phyloP scores from a whole-genome alignment of 176 grass and related monocot genomes.

The Metroxylon sagu region DNA sequence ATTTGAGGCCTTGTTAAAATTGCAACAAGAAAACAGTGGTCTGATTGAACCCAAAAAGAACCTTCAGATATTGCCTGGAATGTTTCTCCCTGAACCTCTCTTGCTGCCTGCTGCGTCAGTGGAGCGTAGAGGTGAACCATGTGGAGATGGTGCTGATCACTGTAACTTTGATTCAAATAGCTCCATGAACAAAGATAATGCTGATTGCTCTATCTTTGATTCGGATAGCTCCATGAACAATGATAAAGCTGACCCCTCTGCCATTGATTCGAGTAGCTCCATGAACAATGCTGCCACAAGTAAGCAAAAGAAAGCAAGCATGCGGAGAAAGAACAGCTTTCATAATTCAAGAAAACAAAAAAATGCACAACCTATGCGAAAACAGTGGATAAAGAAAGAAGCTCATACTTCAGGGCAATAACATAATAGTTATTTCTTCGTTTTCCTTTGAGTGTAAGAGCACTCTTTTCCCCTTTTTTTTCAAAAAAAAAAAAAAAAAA shows the following conservation, averaged over 20 bases:
- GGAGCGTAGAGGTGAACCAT: constrained; percentile 18
- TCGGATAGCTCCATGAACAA: background rate
- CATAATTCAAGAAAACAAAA: constrained; percentile 35
- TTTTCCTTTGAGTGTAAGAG: too few species aligned
- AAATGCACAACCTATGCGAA: constrained; percentile 17
- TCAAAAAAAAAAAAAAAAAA: too few species aligned
- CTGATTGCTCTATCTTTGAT: constrained; percentile 12
- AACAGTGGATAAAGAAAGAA: constrained; percentile 62
- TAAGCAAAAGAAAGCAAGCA: constrained; percentile 38
- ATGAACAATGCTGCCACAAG: constrained; percentile 19
- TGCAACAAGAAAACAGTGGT: constrained; percentile 73
- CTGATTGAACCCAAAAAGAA: constrained; percentile 78
- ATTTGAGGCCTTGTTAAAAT: constrained; percentile 42
- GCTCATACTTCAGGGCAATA: constrained; percentile 43
- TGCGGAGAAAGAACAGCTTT: constrained; percentile 34
- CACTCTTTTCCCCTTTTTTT: too few species aligned
- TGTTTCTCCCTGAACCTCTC: constrained; percentile 51
- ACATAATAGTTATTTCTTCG: background rate
- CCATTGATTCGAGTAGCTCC: constrained; percentile 13
- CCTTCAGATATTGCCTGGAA: constrained; percentile 69
- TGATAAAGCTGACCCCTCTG: background rate
- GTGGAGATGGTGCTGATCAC: constrained; percentile 8
- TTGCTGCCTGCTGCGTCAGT: constrained; percentile 1
- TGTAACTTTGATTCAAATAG: constrained; percentile 18
- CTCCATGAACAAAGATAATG: constrained; percentile 11